Conservation (phyloP, 75 land plant species). For the Pinus tabuliformis region DNA sequence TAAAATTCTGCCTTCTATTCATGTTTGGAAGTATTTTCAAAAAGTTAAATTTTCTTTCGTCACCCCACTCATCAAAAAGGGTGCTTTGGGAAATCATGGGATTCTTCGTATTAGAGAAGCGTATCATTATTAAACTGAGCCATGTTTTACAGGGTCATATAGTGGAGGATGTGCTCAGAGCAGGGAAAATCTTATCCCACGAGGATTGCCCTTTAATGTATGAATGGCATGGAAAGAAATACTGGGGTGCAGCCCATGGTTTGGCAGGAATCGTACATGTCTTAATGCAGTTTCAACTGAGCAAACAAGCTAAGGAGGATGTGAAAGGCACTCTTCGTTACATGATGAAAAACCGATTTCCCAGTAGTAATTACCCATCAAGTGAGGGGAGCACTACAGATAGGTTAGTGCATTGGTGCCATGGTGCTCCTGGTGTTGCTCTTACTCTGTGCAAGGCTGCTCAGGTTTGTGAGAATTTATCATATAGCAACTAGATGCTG, state of each 20-base stretch:
- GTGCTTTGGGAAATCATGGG: background rate
- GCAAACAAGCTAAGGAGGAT: constrained; percentile 52
- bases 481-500: too few relatives aligned
- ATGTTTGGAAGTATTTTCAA: too few relatives aligned
- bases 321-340: constrained; percentile 75
- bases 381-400: constrained; percentile 69
- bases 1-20: too few relatives aligned
- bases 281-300: constrained; percentile 71
- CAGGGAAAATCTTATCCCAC: constrained; percentile 51
- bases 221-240: constrained; percentile 91
- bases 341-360: constrained; percentile 76
- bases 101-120: background rate
- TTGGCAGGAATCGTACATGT: constrained; percentile 92
- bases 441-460: constrained; percentile 86
- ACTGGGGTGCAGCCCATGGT: constrained; percentile 99
- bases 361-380: constrained; percentile 82
- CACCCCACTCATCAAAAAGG: background rate
- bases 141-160: constrained; percentile 41
- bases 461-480: constrained; percentile 39
- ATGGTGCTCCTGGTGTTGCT: constrained; percentile 92
- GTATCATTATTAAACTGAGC: background rate
- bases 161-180: constrained; percentile 54
- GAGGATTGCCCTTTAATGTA: constrained; percentile 84
- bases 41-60: too few relatives aligned
- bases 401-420: constrained; percentile 95